Evolutionary conservation across 495 filamentous ascomycete genomes (phyloP), one percentile per base, ranked within the genome.

Genomic region (Penicillium subrubescens): DNA sequence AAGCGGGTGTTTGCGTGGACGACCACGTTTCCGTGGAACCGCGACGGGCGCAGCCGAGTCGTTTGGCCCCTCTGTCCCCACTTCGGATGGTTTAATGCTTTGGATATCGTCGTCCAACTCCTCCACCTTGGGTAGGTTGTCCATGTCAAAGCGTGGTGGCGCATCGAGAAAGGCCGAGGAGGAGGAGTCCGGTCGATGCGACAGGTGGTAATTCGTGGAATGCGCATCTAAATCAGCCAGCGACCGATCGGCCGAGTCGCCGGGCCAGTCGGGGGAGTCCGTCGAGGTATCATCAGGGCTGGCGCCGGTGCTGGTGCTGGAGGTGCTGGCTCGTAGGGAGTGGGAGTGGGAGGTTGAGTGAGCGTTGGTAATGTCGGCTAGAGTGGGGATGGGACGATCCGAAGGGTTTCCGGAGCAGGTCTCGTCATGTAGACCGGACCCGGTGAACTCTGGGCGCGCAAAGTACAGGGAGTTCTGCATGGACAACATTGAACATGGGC

Each of bases 1-100:
- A 39, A 90, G 79, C 17, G 92, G 92, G 71, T 96, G 87, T 78
- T 96, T 96, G 77, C 93, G 82, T 57, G 93, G 93, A 25, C 93
- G 87, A 25, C 93, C 93, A 72, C 93, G 86, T 79, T 81, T 81
- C 74, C 79, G 79, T 77, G 79, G 79, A 67, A 80, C 73, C 41
- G 75, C 59, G 54, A 68, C 79, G 74, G 77, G 73, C 71, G 64
- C 70, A 60, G 67, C 77, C 76, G 35, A 8, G 64, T 67, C 52
- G 51, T 70, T 59, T 12, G 50, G 62, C 44, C 61, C 63, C 27
- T 60, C 56, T 21, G 55, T 37, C 71, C 72, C 78, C 69, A 71
- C 73, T 41, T 72, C 75, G 14, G 71, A 64, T 5, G 72, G 61
- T 61, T 79, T 80, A 66, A 79, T 75, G 65, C 65, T 70, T 31